A percentile compares a stretch with the other conserved stretches of the same genome.
Conservation (phyloP, 2,329 filamentous ascomycete species). For the Dryadomyces quercivorus region DNA sequence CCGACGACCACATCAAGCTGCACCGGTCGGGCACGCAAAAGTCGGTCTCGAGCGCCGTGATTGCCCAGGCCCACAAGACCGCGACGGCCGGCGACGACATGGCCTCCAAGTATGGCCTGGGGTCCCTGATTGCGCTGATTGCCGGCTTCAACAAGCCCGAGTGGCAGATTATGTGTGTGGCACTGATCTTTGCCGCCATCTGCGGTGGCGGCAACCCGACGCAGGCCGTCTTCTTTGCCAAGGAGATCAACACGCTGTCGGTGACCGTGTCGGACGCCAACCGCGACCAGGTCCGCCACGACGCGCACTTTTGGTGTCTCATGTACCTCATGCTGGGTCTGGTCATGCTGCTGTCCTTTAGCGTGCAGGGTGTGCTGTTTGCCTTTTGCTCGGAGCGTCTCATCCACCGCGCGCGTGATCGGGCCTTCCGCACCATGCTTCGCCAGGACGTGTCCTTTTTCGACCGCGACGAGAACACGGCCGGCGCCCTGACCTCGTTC, state of each 20-base stretch:
- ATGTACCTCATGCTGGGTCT: conserved; percentile 83
- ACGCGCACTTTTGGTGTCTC: conserved; percentile 74
- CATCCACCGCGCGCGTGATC: conserved; percentile 69
- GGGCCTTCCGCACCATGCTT: conserved; percentile 75
- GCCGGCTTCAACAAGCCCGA: conserved; percentile 68
- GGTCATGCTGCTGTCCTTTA: conserved; percentile 57
- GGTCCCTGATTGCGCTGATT: conserved; percentile 68
- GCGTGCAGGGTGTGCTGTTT: conserved; percentile 59
- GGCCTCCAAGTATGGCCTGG: conserved; percentile 49
- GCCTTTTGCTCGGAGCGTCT: conserved; percentile 79
- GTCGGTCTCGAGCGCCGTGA: conserved; percentile 60
- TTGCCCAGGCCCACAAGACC: conserved; percentile 21
- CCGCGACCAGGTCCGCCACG: conserved; percentile 46
- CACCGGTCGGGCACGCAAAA: conserved; percentile 41
- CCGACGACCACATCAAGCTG: conserved; percentile 51
- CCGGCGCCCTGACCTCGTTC: conserved; percentile 79
- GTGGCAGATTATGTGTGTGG: conserved; percentile 58
- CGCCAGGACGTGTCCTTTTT: conserved; percentile 91
- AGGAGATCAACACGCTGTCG: conserved; percentile 56
- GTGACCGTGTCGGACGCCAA: conserved; percentile 25
- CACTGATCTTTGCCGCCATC: conserved; percentile 61
- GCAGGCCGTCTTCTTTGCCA: conserved; percentile 71
- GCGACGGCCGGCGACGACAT: conserved; percentile 17
- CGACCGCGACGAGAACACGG: conserved; percentile 77
- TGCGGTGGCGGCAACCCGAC: conserved; percentile 61